Evolutionary conservation across 257 asterid species (phyloP), one percentile per base, ranked within the genome.

Genomic region (Forsythia suspensa): DNA sequence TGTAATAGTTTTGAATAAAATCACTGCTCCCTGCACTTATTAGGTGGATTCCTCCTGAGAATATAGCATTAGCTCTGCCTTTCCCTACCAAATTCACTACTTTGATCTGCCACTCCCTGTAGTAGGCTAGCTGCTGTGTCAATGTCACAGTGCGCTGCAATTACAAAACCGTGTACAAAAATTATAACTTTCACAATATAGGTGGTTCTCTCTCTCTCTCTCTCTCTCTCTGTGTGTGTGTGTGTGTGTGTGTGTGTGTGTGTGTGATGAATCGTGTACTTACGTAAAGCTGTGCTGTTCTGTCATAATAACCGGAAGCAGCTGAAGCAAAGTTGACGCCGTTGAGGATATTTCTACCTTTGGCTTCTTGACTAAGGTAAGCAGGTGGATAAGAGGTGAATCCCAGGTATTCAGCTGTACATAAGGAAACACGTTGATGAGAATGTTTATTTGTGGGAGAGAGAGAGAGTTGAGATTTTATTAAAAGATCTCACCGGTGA

Each of bases 281-380:
- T 85, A 92, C 97, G 80, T 86, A 91, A 61, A 92, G 79, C 43
- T 81, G 82, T 12, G 94, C 90, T 13, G 98, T 94, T 72, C 80
- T 59, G 70, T 92, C 97, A 34, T 87, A 91, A 80, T 94, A 92
- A 36, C 97, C 98, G 29, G 98, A 92, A 77, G 97, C 95, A 63
- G 97, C 97, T 4, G 98, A 94, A 6, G 97, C 97, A 48, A 94
- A 91, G 86, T 92, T 94, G 79, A 75, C 90, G 9, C 97, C 97
- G 2, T 79, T 78, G 42, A 90, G 89, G 37, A 90, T 88, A 44
- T 74, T 85, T 43, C 48, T 72, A 73, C 97, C 95, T 67, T 37
- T 72, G 43, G 94, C 96, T 29, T 89, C 93, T 75, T 76, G 79
- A 82, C 96, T 86, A 20, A 91, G 92, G 86, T 89, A 91, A 18